Base-by-base conservation (phyloP, 257 asterid genomes). In the Knoxia roxburghii region DNA sequence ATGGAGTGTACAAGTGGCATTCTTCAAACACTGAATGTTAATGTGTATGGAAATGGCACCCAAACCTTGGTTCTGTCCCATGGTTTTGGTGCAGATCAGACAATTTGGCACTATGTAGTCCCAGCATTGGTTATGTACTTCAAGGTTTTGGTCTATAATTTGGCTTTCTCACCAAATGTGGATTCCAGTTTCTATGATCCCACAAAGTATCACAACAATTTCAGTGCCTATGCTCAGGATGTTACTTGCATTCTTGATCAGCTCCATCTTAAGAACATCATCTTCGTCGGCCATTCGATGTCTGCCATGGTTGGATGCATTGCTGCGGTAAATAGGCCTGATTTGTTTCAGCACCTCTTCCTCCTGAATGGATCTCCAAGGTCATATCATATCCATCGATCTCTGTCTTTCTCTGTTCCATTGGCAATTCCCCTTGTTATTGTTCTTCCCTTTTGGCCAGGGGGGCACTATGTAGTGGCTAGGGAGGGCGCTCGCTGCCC, bases 281-380 rank as follows among this genome's bases (percentile, higher is more conserved):
- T 54, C 46, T 64, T 64, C 50, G 6, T 62, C 37, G 76, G 76
- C 7, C 71, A 72, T 60, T 54, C 71, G 60, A 64, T 72, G 71
- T 72, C 66, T 3, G 71, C 76, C 60, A 72, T 72, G 71, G 55
- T 70, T 50, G 74, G 68, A 10, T 49, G 43, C 30, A 60, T 70
- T 13, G 68, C 74, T 14, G 74, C 74, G 0, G 23, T 32, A 10
- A 51, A 61, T 61, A 37, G 74, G 62, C 74, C 74, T 21, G 53
- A 72, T 20, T 66, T 72, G 13, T 29, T 71, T 15, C 64, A 51
- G 4, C 64, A 72, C 26, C 76, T 72, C 39, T 29, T 71, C 23
- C 64, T 62, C 2, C 57, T 71, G 0, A 40, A 35, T 17, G 74
- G 68, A 33, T 70, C 74, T 4, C 74, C 74, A 1, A 62, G 74